These are phyloP conservation scores for Diaporthe nobilis DNA, from an alignment of 2,329 filamentous ascomycete genomes.

Conservation along the genomic window DNA sequence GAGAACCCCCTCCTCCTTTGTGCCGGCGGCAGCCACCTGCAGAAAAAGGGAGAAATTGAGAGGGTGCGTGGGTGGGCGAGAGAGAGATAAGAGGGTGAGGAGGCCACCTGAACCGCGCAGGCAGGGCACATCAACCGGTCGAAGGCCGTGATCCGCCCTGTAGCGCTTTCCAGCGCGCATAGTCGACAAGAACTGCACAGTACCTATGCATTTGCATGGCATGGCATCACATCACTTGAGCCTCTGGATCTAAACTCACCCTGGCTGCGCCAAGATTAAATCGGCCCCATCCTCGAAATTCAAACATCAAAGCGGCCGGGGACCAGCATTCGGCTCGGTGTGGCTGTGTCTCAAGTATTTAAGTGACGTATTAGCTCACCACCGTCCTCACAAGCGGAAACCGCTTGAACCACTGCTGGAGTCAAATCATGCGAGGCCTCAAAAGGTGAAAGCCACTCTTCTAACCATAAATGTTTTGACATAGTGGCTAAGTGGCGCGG, in stretches of 20 bases:
- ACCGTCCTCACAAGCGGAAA: neutral
- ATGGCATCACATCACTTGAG: slow-evolving; percentile 22
- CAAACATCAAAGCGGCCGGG: slow-evolving; percentile 32
- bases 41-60: neutral
- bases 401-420: too few species aligned
- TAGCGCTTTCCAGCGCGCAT: neutral
- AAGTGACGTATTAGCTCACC: slow-evolving; percentile 8
- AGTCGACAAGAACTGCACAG: slow-evolving; percentile 6
- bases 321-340: slow-evolving; percentile 21
- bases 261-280: slow-evolving; percentile 20
- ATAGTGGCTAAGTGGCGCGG: neutral
- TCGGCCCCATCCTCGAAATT: slow-evolving; percentile 22
- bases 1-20: slow-evolving; percentile 20
- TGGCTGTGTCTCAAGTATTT: slow-evolving; percentile 16
- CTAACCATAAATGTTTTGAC: neutral
- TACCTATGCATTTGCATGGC: slow-evolving; percentile 16
- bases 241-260: neutral
- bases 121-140: neutral
- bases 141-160: neutral
- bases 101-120: neutral
- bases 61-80: neutral
- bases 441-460: neutral
- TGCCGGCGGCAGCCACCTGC: slow-evolving; percentile 29
- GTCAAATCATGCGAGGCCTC: neutral
- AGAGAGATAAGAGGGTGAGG: slow-evolving; percentile 1